Conservation (phyloP, 2,329 filamentous ascomycete genomes). For the Fusarium pseudoanthophilum region DNA sequence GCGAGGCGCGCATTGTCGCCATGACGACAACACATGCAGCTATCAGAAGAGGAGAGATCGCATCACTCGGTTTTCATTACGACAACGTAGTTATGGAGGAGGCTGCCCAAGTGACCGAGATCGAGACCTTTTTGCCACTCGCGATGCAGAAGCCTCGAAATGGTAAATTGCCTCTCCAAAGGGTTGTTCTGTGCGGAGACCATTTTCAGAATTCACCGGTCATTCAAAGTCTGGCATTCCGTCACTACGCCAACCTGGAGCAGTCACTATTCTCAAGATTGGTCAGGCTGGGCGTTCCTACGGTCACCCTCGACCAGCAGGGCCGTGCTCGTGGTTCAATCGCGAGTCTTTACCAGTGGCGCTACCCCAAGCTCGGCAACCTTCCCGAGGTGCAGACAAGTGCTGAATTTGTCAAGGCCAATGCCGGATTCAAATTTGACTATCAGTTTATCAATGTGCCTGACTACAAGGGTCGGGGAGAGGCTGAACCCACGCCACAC, state of each 20-base stretch:
- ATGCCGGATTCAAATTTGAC: conserved; percentile 91
- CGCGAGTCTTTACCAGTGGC: conserved; percentile 91
- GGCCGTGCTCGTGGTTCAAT: conserved; percentile 89
- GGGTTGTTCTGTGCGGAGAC: conserved; percentile 92
- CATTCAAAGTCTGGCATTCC: conserved; percentile 92
- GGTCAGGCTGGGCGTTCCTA: conserved; percentile 90
- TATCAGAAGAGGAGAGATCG: conserved; percentile 91
- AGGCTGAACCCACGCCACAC: conserved; percentile 89
- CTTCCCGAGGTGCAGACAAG: conserved; percentile 77
- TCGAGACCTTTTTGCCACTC: conserved; percentile 95
- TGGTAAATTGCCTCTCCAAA: conserved; percentile 80
- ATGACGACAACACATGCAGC: conserved; percentile 99
- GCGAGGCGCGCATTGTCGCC: conserved; percentile 95
- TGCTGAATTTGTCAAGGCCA: conserved; percentile 81
- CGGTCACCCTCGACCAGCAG: conserved; percentile 90
- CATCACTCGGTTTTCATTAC: conserved; percentile 92
- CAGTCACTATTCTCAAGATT: conserved; percentile 94
- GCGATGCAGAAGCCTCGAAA: conserved; percentile 86
- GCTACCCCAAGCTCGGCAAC: conserved; percentile 83
- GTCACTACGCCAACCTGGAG: conserved; percentile 94
- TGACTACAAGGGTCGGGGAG: conserved; percentile 90
- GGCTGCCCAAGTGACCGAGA: conserved; percentile 96
- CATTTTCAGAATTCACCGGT: conserved; percentile 97
- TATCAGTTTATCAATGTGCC: conserved; percentile 97
- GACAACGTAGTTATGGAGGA: conserved; percentile 99